Evolutionary conservation across 345 rosid species (phyloP).

Genomic region (Draba incana): DNA sequence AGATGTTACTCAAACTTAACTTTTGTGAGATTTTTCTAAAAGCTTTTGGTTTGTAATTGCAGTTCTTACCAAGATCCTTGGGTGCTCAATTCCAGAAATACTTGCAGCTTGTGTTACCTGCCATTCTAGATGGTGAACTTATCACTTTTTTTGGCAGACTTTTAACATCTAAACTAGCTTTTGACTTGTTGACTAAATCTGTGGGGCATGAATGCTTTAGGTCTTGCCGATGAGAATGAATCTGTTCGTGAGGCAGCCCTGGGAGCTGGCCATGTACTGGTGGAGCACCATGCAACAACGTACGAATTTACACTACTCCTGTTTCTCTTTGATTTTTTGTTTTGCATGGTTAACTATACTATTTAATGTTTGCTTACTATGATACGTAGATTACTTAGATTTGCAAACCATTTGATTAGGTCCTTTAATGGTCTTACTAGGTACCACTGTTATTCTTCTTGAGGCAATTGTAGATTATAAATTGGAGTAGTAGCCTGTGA

Average conservation of each 20-base stretch:
- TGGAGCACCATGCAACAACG: conserved; percentile 99
- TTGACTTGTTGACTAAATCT: conserved; percentile 22
- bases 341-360: background rate
- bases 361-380: conserved; percentile 11
- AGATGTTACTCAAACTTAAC: conserved; percentile 12
- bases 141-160: conserved; percentile 12
- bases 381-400: conserved; percentile 13
- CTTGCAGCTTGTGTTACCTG: conserved; percentile 91
- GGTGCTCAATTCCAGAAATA: conserved; percentile 95
- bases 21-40: conserved; percentile 11
- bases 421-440: background rate
- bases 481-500: conserved; percentile 10
- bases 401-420: conserved; percentile 16
- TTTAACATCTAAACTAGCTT: conserved; percentile 24
- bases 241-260: conserved; percentile 99
- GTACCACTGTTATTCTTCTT: background rate
- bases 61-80: conserved; percentile 95
- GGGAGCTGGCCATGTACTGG: conserved; percentile 97
- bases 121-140: conserved; percentile 83
- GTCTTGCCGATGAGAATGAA: conserved; percentile 99
- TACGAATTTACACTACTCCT: conserved; percentile 33
- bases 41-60: conserved; percentile 37
- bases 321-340: background rate
- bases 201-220: conserved; percentile 47
- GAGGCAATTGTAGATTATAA: conserved; percentile 5